Evolutionary conservation across 2,329 filamentous ascomycete species (phyloP).

Genomic region (Colletotrichum camelliae): DNA sequence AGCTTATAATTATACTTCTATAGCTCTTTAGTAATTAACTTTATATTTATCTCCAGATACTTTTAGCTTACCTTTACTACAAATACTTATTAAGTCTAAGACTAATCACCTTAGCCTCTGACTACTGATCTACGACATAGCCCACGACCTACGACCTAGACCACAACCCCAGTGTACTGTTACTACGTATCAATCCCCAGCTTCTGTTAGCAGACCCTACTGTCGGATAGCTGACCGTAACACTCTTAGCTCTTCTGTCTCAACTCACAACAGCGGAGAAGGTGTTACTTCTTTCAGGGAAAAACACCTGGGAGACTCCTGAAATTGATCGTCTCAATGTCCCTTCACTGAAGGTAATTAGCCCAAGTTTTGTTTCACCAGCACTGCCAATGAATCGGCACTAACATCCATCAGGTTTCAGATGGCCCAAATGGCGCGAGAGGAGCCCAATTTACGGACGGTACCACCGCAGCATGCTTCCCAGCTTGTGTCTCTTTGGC

Average conservation of each 20-base stretch:
- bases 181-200: too few relatives aligned
- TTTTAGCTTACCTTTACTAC: too few relatives aligned
- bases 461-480: constrained; percentile 1
- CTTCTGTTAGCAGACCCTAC: too few relatives aligned
- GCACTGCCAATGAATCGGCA: accelerated
- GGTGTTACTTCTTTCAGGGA: not conserved
- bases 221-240: too few relatives aligned
- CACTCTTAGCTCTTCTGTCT: not conserved
- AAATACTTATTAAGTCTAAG: too few relatives aligned
- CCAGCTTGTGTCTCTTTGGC: constrained; percentile 42
- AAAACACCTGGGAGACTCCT: not conserved
- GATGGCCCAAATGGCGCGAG: constrained; percentile 3
- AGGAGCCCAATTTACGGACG: not conserved
- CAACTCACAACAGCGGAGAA: not conserved
- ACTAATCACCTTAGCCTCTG: too few relatives aligned
- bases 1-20: too few relatives aligned
- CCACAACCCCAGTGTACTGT: too few relatives aligned
- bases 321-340: not conserved
- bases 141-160: too few relatives aligned
- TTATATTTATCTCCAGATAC: too few relatives aligned
- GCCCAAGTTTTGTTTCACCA: accelerated
- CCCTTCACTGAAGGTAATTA: not conserved
- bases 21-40: too few relatives aligned
- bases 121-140: too few relatives aligned
- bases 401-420: not conserved